Evolutionary conservation across 768 basidiomycete genomes (phyloP).

Genomic region (Hericium alpestre): DNA sequence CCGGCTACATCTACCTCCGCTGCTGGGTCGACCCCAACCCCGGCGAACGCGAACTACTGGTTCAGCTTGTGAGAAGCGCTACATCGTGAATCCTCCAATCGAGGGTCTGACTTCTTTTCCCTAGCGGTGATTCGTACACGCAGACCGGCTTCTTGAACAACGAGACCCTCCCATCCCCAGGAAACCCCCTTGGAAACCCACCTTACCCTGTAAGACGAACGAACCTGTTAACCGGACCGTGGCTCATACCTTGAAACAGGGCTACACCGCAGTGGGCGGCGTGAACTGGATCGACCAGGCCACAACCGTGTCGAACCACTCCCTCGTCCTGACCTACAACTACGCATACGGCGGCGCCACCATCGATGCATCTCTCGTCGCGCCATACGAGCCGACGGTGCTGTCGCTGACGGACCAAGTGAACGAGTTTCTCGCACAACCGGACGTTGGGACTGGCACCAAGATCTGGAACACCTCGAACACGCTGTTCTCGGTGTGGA

Average conservation of each 20-base stretch:
- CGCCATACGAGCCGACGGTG: constrained; percentile 40
- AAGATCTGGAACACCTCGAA: constrained; percentile 49
- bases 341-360: constrained; percentile 55
- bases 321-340: constrained; percentile 40
- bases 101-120: not conserved
- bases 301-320: constrained; percentile 42
- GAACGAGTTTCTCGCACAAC: constrained; percentile 40
- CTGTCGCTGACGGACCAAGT: constrained; percentile 52
- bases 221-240: not conserved
- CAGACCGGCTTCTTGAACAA: constrained; percentile 40
- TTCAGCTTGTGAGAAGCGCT: constrained; percentile 39
- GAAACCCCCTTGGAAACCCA: constrained; percentile 45
- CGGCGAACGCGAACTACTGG: constrained; percentile 34
- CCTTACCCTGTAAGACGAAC: constrained; percentile 30
- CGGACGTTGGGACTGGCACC: constrained; percentile 35
- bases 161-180: constrained; percentile 29
- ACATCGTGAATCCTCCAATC: not conserved
- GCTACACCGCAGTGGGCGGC: constrained; percentile 43
- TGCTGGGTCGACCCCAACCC: constrained; percentile 9
- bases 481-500: constrained; percentile 56
- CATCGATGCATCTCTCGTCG: constrained; percentile 46
- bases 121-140: constrained; percentile 49
- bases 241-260: constrained; percentile 13
- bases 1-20: constrained; percentile 10
- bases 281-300: constrained; percentile 51